Conservation (phyloP, 306 rosid species). For the barrel medic (Medicago truncatula) region DNA sequence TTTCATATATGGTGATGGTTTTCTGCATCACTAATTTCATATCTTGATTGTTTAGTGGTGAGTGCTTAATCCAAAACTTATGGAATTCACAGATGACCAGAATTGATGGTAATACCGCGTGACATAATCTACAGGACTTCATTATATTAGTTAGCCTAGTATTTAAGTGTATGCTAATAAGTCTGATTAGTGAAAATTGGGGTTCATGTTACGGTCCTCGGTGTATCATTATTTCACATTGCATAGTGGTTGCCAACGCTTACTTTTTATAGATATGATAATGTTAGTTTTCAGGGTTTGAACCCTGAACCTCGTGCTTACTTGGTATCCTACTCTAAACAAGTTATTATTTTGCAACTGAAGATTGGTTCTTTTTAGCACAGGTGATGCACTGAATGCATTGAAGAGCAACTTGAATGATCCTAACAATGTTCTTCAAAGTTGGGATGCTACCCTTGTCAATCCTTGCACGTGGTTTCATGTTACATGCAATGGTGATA, state of each 20-base stretch:
- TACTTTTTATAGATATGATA: not conserved
- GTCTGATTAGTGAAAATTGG: conserved; percentile 22
- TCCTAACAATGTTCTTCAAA: conserved; percentile 87
- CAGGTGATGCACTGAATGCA: conserved; percentile 94
- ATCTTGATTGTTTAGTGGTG: conserved; percentile 12
- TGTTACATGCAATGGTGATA: conserved; percentile 80
- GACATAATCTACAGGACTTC: too few relatives aligned
- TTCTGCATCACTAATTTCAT: conserved; percentile 8
- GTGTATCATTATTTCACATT: conserved; percentile 16
- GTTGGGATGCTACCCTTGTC: conserved; percentile 93
- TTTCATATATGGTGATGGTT: conserved; percentile 21
- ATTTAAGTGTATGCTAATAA: conserved; percentile 14
- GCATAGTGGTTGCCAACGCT: not conserved
- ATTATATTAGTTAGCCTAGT: conserved; percentile 18
- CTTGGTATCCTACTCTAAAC: conserved; percentile 4
- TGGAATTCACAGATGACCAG: not conserved
- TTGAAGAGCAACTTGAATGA: conserved; percentile 75
- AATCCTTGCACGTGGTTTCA: conserved; percentile 99
- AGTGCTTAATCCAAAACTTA: conserved; percentile 1
- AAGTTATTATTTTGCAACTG: conserved; percentile 30
- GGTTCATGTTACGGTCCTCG: conserved; percentile 26
- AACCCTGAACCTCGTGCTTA: not conserved
- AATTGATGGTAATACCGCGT: too few relatives aligned
- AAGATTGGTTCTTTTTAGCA: conserved; percentile 41
- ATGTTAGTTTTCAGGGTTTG: too few relatives aligned